Conservation (phyloP, 129 eudicot species). For the Logfia minima region DNA sequence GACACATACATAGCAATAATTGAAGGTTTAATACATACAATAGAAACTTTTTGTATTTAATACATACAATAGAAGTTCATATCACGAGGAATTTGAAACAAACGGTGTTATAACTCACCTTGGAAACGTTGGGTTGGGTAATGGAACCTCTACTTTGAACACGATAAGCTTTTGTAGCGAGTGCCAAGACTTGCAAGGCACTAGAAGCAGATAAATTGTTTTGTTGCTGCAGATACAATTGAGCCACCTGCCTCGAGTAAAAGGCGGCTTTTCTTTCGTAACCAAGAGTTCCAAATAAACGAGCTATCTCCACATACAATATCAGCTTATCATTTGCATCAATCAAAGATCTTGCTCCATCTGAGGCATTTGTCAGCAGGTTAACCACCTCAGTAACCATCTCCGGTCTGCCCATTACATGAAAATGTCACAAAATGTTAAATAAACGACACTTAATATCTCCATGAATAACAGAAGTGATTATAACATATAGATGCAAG, state of each 20-base stretch:
- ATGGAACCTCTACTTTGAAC: conserved; percentile 84
- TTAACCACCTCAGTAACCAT: conserved; percentile 89
- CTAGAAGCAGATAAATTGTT: conserved; percentile 86
- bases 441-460: conserved; percentile 12
- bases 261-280: conserved; percentile 93
- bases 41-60: background rate
- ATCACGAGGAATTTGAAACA: background rate
- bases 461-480: background rate
- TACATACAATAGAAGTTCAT: too few relatives aligned
- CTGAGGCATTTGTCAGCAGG: conserved; percentile 84
- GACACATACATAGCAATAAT: too few relatives aligned
- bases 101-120: conserved; percentile 51
- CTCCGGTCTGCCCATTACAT: conserved; percentile 53
- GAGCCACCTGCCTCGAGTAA: conserved; percentile 98
- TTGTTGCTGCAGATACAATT: conserved; percentile 86
- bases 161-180: conserved; percentile 92
- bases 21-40: too few relatives aligned
- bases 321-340: conserved; percentile 88
- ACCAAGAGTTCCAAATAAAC: conserved; percentile 88
- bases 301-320: conserved; percentile 84
- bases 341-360: conserved; percentile 85
- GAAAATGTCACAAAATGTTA: conserved; percentile 13
- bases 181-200: conserved; percentile 94
- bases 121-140: conserved; percentile 35
- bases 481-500: background rate